Evolutionary conservation across 345 rosid genomes (phyloP), one percentile per base, ranked within the genome.

Genomic region (Euphorbia tirucalli): DNA sequence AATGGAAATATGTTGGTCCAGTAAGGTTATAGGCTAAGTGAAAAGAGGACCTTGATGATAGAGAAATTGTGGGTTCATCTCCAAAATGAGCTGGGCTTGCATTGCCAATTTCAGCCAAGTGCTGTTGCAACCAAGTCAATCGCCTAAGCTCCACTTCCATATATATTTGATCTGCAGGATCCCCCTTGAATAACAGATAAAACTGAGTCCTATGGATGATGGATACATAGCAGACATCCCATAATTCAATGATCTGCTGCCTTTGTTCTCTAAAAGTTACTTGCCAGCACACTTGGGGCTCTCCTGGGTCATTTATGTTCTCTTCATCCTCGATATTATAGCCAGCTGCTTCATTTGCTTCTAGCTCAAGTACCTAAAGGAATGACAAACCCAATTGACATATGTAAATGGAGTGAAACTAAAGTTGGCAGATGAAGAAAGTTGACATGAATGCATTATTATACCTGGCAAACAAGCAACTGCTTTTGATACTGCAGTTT

Each of bases 61-160:
- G 76, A 37, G 98, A 93, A 25, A 88, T 74, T 25, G 89, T 74
- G 44, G 95, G 82, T 61, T 91, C 97, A 37, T 93, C 99, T 62
- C 86, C 88, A 1, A 35, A 78, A 62, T 60, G 82, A 75, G 90
- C 95, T 35, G 98, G 97, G 83, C 95, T 93, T 66, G 96, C 92
- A 81, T 87, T 84, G 66, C 97, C 99, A 54, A 83, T 88, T 81
- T 93, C 95, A 43, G 97, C 73, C 66, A 96, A 84, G 81, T 96
- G 99, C 74, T 93, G 85, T 79, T 91, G 97, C 85, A 96, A 75
- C 99, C 99, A 96, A 56, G 87, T 93, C 76, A 96, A 74, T 61
- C 99, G 91, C 80, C 99, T 82, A 35, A 95, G 94, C 88, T 95
- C 99, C 55, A 95, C 99, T 80, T 95, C 98, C 91, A 95, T 86